phyloP scores from a whole-genome alignment of 805 yeast species.

The Myxozyma vanderwaltii region DNA sequence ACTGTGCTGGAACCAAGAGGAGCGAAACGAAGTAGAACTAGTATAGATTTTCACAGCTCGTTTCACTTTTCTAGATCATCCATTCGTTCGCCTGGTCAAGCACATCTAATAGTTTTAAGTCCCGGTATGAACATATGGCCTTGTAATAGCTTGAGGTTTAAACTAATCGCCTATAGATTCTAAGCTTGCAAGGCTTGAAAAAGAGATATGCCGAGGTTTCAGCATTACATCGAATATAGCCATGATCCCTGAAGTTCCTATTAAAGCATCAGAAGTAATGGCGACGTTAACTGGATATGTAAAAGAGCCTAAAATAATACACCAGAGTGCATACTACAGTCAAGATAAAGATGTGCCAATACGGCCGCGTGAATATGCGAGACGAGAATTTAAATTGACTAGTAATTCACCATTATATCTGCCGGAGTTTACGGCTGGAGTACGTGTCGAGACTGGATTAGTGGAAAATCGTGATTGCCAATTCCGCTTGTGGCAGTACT shows the following conservation, averaged over 20 bases:
- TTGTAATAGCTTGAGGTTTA: background rate
- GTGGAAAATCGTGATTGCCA: constrained; percentile 8
- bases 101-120: background rate
- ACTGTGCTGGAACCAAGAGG: background rate
- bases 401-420: constrained; percentile 46
- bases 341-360: constrained; percentile 53
- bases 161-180: constrained; percentile 1
- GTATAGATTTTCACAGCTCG: background rate
- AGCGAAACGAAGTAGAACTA: background rate
- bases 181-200: background rate
- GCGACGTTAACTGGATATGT: constrained; percentile 46
- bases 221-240: background rate
- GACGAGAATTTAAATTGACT: constrained; percentile 56
- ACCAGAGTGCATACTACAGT: constrained; percentile 66
- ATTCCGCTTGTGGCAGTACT: constrained; percentile 44
- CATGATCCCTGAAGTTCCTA: constrained; percentile 12
- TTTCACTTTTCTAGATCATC: background rate
- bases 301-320: constrained; percentile 52
- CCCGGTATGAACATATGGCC: background rate
- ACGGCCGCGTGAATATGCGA: constrained; percentile 65
- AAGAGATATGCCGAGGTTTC: constrained; percentile 5
- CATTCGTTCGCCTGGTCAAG: background rate
- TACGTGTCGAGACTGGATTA: constrained; percentile 8
- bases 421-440: constrained; percentile 34
- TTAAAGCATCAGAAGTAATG: constrained; percentile 42